phyloP scores from a whole-genome alignment of 495 filamentous ascomycete species.

The Pyrenopolyporus hunteri region DNA sequence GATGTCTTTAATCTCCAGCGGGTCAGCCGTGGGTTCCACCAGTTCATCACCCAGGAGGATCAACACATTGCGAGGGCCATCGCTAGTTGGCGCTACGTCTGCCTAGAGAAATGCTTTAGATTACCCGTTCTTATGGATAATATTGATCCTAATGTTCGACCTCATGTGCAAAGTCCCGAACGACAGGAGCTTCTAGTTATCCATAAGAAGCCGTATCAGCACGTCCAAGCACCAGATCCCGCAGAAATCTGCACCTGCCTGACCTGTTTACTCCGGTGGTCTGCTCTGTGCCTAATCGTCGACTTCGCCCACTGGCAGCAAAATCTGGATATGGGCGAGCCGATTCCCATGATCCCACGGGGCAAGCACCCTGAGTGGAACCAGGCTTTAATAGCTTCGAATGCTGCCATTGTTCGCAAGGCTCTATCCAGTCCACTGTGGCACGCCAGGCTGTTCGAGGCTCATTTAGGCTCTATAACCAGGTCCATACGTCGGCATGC shows the following conservation, averaged over 20 bases:
- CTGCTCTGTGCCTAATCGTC: constrained; percentile 55
- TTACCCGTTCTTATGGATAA: constrained; percentile 50
- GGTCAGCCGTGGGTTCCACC: constrained; percentile 44
- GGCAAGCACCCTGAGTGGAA: constrained; percentile 57
- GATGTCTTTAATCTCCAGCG: constrained; percentile 52
- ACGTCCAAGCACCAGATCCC: constrained; percentile 50
- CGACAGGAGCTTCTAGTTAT: constrained; percentile 46
- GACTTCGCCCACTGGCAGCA: constrained; percentile 62
- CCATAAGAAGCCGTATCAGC: constrained; percentile 55
- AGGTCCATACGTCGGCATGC: constrained; percentile 57
- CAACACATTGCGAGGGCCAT: constrained; percentile 46
- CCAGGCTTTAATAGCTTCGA: constrained; percentile 43
- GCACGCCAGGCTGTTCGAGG: constrained; percentile 57
- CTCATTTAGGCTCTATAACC: constrained; percentile 56
- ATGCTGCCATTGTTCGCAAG: constrained; percentile 49
- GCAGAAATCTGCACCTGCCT: constrained; percentile 57
- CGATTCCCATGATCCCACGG: constrained; percentile 56
- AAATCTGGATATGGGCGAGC: constrained; percentile 55
- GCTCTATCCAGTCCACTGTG: constrained; percentile 52
- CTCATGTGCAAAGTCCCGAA: constrained; percentile 44
- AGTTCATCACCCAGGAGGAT: constrained; percentile 51
- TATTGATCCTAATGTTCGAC: constrained; percentile 45
- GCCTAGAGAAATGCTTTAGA: constrained; percentile 55
- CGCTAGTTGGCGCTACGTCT: constrained; percentile 50
- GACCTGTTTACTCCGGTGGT: constrained; percentile 60